Percentiles rank a stretch among this genome's conserved stretches.
Evolutionary conservation across 768 basidiomycete species (phyloP).

Genomic region (Naematelia encephala): DNA sequence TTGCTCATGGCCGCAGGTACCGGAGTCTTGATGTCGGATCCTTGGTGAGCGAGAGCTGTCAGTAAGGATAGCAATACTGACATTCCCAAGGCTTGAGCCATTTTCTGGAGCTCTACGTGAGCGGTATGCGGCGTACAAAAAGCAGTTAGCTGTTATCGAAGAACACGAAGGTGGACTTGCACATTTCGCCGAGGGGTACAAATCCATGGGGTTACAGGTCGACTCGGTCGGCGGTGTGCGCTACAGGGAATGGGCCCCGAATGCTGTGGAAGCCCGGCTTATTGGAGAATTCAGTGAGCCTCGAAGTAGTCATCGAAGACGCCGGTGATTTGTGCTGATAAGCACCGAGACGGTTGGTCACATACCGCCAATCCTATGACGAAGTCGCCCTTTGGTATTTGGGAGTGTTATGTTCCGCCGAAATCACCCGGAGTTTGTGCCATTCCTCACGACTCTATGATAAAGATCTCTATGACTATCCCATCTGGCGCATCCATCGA

Average conservation of each 20-base stretch:
- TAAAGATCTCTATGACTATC: constrained; percentile 94
- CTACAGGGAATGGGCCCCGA: constrained; percentile 97
- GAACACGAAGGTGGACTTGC: constrained; percentile 79
- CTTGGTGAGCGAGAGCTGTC: constrained; percentile 46
- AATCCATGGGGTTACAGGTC: constrained; percentile 71
- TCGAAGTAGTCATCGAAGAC: neutral
- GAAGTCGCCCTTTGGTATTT: constrained; percentile 79
- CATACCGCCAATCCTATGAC: constrained; percentile 80
- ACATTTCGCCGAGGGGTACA: constrained; percentile 73
- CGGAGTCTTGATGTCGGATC: constrained; percentile 48
- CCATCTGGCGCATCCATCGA: constrained; percentile 77
- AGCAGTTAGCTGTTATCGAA: constrained; percentile 57
- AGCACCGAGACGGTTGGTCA: constrained; percentile 73
- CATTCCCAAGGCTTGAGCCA: constrained; percentile 48
- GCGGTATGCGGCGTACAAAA: constrained; percentile 46
- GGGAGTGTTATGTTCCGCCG: constrained; percentile 76
- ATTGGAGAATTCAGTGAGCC: constrained; percentile 95
- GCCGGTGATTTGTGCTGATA: neutral
- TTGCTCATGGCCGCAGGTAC: constrained; percentile 17
- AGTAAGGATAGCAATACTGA: neutral
- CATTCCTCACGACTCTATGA: constrained; percentile 90
- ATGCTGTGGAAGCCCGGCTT: constrained; percentile 72
- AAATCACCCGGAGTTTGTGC: constrained; percentile 65
- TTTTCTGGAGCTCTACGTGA: constrained; percentile 46
- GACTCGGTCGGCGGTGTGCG: constrained; percentile 63